Evolutionary conservation across 441 rosid species (phyloP), one percentile per base, ranked within the genome.

Genomic region (Corymbia calophylla): DNA sequence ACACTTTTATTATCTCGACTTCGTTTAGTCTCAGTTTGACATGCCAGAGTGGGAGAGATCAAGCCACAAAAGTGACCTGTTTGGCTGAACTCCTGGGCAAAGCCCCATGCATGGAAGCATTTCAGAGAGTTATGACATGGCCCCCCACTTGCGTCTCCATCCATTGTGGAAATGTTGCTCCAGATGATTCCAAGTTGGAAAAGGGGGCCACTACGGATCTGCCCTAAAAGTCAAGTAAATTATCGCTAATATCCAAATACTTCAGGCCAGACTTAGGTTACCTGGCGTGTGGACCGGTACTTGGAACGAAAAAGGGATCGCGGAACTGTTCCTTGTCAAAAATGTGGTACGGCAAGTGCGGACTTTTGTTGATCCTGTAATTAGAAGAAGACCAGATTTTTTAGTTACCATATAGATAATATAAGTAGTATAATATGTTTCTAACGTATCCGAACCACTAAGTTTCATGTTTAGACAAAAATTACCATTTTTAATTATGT

Each of bases 161-260:
- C 14, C 1, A 58, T 58, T 10, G 14, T 25, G 0, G n/a, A 58
- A 58, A 58, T 58, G 64, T 58, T 25, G 64, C 14, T 2, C 7
- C n/a, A 25, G 10, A 56, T 0, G 0, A 56, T 56, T 56, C 62
- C 62, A 0, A 56, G 0, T 23, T 56, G 29, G 29, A 9, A 0
- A 56, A 56, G 29, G 12, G 11, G 11, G 62, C 5, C 62, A 8
- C 62, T 58, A 23, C 29, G 0, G 13, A 58, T 58, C 14, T 10
- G 64, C 14, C 64, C 64, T 2, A 58, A 58, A 58, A 58, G 64
- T 58, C n/a, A 25, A 58, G 64, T 55, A 0, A 55, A 56, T 56
- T 56, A 21, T 56, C 5, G 0, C 27, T 8, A 21, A 21, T 55
- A 56, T 58, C n/a, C 0, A 25, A 58, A 58, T 58, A 58, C 64